Base-by-base conservation (phyloP, 306 rosid genomes). In the Clitoria ternatea region DNA sequence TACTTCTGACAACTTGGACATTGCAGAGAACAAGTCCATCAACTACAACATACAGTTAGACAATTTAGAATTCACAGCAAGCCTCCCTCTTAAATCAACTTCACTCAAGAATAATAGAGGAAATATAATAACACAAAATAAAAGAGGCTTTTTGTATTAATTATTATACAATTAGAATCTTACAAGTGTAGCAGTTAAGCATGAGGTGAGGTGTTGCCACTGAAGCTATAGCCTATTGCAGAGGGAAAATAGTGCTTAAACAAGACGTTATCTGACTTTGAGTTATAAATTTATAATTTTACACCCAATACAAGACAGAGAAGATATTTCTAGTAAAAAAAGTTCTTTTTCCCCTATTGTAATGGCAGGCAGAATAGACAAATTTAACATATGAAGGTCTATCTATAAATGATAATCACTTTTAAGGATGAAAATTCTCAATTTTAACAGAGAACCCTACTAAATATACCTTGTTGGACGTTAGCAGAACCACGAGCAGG, bases 1-100 rank as follows among this genome's bases (percentile, higher is more conserved):
- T 80, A 81, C 85, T 85, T 84, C 96, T 78, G 76, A 80, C 68
- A 78, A 70, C 86, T 82, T 84, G 93, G 66, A 85, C 87, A 68
- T 93, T 93, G 88, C 98, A 93, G 73, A 79, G 88, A 78, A 86
- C 92, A 82, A 93, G 91, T 70, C 86, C 96, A 79, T 93, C 98
- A 79, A 93, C 98, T 90, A 86, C 80, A 74, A 73, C 65, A 82
- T 64, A 52, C 12, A 69, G 48, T 40, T 32, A 70, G 66, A 60
- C 55, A 70, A 61, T 63, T 88, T 61, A 84, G 83, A 57, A 62
- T 52, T 49, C 67, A 52, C 40, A 36, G 12, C 30, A 69, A 66
- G 33, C 55, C 42, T 13, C 66, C 36, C 45, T 22, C 71, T 44
- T 73, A 22, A 27, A 54, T n/a, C 44, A 19, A 24, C 24, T 59